Evolutionary conservation across 2,329 filamentous ascomycete genomes (phyloP), one percentile per base, ranked within the genome.

Genomic region (Neoarthrinium moseri): DNA sequence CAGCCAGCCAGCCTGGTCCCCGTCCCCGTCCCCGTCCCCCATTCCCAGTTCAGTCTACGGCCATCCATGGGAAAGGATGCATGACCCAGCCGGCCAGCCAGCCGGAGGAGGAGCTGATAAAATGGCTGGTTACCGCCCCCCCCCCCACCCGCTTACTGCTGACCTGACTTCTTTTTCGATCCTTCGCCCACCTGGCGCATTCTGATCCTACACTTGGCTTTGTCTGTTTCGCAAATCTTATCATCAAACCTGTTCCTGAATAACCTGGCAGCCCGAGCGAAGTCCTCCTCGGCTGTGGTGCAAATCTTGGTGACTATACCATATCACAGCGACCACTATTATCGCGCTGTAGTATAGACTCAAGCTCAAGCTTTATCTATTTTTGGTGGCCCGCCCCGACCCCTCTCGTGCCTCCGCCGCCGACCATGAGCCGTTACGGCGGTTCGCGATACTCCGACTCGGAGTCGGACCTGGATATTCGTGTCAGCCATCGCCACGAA

Each of bases 401-500:
- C 32, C 32, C 32, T 17, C 18, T 17, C 7, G 7, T 35, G 8
- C 22, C n/a, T n/a, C n/a, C n/a, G n/a, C n/a, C 26, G 43, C 38
- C 38, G 27, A 34, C 24, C 36, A 64, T 64, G 61, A 59, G 55
- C 50, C 59, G 54, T 38, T 58, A 56, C 20, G 23, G 43, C 29
- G 47, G 46, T 47, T 67, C 41, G 10, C 18, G 41, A 26, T 44
- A 44, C 41, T 76, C 73, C 55, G 69, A 73, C 45, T 72, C 77
- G 52, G 76, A 81, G 26, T 78, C 80, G 23, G 79, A 83, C 37
- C 56, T 80, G 41, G 73, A 82, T 54, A 69, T 81, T 53, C 75
- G 65, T 35, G 61, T 78, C 49, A 67, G 67, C 43, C 66, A 59
- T 47, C 70, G 69, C 21, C 68, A 66, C 29, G 64, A 61, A 4